Percentiles rank a stretch among this genome's conserved stretches.
Conservation (phyloP, 371 early-diverging fungal genomes). For the Saksenaea oblongispora region DNA sequence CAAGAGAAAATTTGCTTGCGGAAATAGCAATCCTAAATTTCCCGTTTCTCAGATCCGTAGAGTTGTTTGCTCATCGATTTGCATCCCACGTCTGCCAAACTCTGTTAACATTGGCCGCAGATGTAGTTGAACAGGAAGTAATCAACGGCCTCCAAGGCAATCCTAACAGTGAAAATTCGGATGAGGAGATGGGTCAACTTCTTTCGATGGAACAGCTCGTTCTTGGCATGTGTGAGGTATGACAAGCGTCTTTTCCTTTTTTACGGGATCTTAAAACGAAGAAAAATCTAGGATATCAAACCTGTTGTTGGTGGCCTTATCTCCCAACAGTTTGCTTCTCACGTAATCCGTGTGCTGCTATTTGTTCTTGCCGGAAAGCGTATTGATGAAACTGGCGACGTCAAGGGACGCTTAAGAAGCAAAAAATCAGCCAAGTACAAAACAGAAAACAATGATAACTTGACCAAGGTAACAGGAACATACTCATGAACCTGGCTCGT, state of each 20-base stretch:
- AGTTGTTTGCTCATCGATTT: conserved; percentile 79
- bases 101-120: conserved; percentile 68
- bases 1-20: not conserved
- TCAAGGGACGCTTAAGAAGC: conserved; percentile 58
- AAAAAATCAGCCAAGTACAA: conserved; percentile 71
- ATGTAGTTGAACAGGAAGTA: conserved; percentile 76
- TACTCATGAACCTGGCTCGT: not conserved
- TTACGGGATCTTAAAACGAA: not conserved
- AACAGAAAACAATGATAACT: conserved; percentile 60
- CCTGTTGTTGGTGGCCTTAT: conserved; percentile 68
- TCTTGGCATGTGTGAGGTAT: conserved; percentile 54
- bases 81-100: conserved; percentile 89
- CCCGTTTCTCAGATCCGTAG: conserved; percentile 45
- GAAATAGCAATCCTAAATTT: not conserved
- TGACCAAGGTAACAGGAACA: conserved; percentile 22
- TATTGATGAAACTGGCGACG: conserved; percentile 55
- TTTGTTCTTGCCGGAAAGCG: conserved; percentile 70
- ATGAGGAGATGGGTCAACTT: conserved; percentile 47
- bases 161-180: conserved; percentile 25
- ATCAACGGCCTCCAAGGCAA: conserved; percentile 30
- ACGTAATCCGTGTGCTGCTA: conserved; percentile 70
- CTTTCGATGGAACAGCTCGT: conserved; percentile 71
- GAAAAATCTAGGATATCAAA: conserved; percentile 48
- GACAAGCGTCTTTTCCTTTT: not conserved
- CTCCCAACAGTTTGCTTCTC: conserved; percentile 76